Percentiles rank a stretch among this genome's conserved stretches.
Conservation (phyloP, 2,329 filamentous ascomycete species). For the Phialophora tarda region DNA sequence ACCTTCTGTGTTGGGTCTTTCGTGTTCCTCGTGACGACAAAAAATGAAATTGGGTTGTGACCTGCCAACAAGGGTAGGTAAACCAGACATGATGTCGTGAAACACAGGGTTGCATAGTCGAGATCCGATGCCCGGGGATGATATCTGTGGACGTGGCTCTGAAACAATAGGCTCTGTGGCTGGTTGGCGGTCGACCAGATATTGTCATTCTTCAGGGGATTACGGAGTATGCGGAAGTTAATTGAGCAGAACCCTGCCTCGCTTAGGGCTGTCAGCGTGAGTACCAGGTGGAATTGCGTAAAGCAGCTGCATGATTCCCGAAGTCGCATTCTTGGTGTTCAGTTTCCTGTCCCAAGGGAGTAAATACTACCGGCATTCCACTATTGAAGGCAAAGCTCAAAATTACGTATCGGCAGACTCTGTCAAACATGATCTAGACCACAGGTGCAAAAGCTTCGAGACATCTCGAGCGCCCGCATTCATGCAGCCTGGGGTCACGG, state of each 20-base stretch:
- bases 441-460: neutral
- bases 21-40: neutral
- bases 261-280: neutral
- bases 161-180: neutral
- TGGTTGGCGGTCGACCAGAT: neutral
- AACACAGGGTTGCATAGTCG: constrained; percentile 13
- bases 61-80: neutral
- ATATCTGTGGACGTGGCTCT: neutral
- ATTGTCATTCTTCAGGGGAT: neutral
- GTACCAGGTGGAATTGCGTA: neutral
- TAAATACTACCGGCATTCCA: too few species aligned
- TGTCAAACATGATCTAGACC: constrained; percentile 1
- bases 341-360: neutral
- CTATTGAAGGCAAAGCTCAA: neutral
- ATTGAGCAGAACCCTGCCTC: neutral
- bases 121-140: constrained; percentile 11
- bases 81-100: constrained; percentile 4
- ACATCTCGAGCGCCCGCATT: neutral
- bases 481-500: neutral
- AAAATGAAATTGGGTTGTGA: neutral
- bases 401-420: neutral
- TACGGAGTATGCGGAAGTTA: too few species aligned
- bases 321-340: neutral
- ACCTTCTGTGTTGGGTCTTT: neutral
- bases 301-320: neutral